Conservation (phyloP, 192 early-diverging fungal species). For the Oehlia diaphana region DNA sequence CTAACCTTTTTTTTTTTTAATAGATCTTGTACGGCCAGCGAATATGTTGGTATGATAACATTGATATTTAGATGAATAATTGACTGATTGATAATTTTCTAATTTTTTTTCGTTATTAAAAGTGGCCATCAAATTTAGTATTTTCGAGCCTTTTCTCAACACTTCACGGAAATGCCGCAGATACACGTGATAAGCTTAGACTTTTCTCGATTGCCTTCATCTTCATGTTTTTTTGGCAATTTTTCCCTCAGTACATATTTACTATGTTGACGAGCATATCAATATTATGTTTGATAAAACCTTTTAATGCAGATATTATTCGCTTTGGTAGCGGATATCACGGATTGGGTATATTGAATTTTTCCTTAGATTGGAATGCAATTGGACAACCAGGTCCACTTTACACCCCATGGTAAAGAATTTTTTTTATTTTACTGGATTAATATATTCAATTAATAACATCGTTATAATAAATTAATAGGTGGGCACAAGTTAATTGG, state of each 20-base stretch:
- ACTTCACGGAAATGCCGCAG: conserved; percentile 31
- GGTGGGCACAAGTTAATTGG: conserved; percentile 66
- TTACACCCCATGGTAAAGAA: conserved; percentile 66
- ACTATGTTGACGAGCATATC: conserved; percentile 38
- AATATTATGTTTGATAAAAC: conserved; percentile 39
- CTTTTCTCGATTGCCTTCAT: conserved; percentile 50
- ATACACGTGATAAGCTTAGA: background rate
- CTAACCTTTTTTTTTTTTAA: background rate
- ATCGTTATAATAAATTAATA: background rate
- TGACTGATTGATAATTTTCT: conserved; percentile 66
- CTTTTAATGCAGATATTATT: conserved; percentile 31
- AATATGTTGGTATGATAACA: conserved; percentile 23
- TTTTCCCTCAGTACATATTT: conserved; percentile 42
- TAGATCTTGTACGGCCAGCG: conserved; percentile 26
- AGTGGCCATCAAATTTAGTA: conserved; percentile 82
- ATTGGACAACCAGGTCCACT: conserved; percentile 48
- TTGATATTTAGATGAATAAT: background rate
- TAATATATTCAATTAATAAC: background rate
- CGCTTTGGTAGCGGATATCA: conserved; percentile 49
- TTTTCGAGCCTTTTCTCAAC: conserved; percentile 56
- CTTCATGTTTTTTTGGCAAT: conserved; percentile 53
- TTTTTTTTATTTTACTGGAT: background rate
- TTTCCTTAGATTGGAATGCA: conserved; percentile 77
- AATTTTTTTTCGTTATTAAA: conserved; percentile 68
- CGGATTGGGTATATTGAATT: conserved; percentile 70